phyloP scores from a whole-genome alignment of 352 stramenopile species.

The Phytophthora constricta region DNA sequence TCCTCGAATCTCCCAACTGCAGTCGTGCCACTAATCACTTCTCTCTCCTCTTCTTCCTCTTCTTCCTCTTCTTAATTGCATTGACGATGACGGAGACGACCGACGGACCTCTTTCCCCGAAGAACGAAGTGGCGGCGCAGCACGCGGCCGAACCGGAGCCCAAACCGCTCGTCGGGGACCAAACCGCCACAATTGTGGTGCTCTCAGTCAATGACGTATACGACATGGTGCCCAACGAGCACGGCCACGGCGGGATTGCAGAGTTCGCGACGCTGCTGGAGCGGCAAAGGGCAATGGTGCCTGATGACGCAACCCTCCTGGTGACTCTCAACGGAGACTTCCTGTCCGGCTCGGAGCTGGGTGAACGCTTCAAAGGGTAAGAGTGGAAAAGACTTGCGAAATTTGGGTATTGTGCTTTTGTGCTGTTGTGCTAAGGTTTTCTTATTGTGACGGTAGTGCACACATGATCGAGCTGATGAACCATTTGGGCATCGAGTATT shows the following conservation, averaged over 20 bases:
- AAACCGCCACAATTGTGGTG: conserved; percentile 54
- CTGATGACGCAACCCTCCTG: conserved; percentile 58
- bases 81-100: conserved; percentile 29
- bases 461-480: conserved; percentile 87
- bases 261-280: conserved; percentile 72
- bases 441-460: conserved; percentile 33
- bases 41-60: background rate
- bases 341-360: conserved; percentile 71
- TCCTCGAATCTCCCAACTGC: background rate
- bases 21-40: background rate
- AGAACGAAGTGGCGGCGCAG: conserved; percentile 3
- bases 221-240: conserved; percentile 69
- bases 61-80: no score
- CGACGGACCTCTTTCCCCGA: conserved; percentile 13
- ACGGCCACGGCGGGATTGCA: conserved; percentile 64
- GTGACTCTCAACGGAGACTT: conserved; percentile 85
- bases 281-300: conserved; percentile 46
- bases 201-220: conserved; percentile 82
- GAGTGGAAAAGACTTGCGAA: no score
- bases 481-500: conserved; percentile 72
- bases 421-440: background rate
- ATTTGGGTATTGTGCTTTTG: no score
- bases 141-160: background rate
- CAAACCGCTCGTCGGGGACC: conserved; percentile 18
- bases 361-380: conserved; percentile 69